These are phyloP conservation scores for Beauveria brongniartii DNA, from an alignment of 2,329 filamentous ascomycete genomes.

Conservation along the genomic window DNA sequence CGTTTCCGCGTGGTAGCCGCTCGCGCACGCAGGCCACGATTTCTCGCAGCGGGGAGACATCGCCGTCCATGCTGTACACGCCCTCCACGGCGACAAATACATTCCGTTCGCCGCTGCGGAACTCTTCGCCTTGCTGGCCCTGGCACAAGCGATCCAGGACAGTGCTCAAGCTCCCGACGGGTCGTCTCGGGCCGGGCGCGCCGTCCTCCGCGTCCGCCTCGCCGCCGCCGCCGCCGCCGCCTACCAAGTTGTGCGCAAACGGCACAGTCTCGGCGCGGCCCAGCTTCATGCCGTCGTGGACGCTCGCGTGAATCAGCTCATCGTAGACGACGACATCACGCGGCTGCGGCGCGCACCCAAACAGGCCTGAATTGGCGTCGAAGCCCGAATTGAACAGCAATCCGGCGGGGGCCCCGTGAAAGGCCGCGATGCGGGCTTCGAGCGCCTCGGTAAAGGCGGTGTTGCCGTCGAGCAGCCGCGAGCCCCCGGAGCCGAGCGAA, in stretches of 20 bases:
- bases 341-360: constrained; percentile 50
- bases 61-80: constrained; percentile 79
- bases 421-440: constrained; percentile 38
- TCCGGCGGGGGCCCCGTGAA: constrained; percentile 37
- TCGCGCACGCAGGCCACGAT: constrained; percentile 51
- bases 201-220: neutral
- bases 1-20: constrained; percentile 48
- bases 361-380: constrained; percentile 57
- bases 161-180: constrained; percentile 18
- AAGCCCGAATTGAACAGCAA: constrained; percentile 53
- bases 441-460: constrained; percentile 34
- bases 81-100: constrained; percentile 64
- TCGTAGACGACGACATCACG: constrained; percentile 63
- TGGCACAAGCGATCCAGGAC: constrained; percentile 24
- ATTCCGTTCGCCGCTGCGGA: constrained; percentile 34
- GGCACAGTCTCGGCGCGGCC: constrained; percentile 44
- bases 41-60: constrained; percentile 54
- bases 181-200: neutral
- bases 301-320: constrained; percentile 68
- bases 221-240: neutral
- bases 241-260: constrained; percentile 52
- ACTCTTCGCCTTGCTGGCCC: constrained; percentile 22
- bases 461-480: constrained; percentile 47
- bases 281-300: constrained; percentile 67
- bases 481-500: constrained; percentile 42